Conservation (phyloP, 371 early-diverging fungal genomes). For the Modicella reniformis region DNA sequence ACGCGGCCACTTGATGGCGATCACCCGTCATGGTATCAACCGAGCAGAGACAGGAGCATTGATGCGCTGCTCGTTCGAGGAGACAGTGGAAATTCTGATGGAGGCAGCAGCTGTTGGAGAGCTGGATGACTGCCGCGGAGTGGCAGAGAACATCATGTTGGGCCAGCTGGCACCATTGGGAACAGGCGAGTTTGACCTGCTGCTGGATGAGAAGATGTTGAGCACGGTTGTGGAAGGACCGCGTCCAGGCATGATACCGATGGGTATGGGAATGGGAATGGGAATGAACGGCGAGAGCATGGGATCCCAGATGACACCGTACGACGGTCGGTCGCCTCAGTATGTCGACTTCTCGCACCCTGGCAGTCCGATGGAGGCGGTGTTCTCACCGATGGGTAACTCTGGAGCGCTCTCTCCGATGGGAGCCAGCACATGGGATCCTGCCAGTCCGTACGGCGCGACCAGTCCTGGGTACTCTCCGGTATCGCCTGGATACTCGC, state of each 20-base stretch:
- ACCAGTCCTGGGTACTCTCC: slow-evolving; percentile 81
- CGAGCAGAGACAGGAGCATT: slow-evolving; percentile 96
- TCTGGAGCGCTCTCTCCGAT: slow-evolving; percentile 47
- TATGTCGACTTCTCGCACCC: slow-evolving; percentile 70
- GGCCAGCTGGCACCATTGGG: slow-evolving; percentile 99
- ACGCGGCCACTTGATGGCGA: slow-evolving; percentile 95
- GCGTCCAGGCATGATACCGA: slow-evolving; percentile 36
- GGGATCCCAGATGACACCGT: slow-evolving; percentile 67
- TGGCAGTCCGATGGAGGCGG: slow-evolving; percentile 58
- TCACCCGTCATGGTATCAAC: slow-evolving; percentile 99
- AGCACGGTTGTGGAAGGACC: slow-evolving; percentile 64
- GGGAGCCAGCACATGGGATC: slow-evolving; percentile 60
- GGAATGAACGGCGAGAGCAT: slow-evolving; percentile 30
- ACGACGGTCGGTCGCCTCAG: slow-evolving; percentile 66
- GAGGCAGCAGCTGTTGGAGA: slow-evolving; percentile 97
- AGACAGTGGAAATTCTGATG: slow-evolving; percentile 99
- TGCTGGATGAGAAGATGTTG: slow-evolving; percentile 92
- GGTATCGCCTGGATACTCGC: slow-evolving; percentile 84
- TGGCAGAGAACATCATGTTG: slow-evolving; percentile 98
- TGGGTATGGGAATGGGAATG: slow-evolving; percentile 30
- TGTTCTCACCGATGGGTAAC: slow-evolving; percentile 45
- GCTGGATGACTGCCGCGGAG: slow-evolving; percentile 93
- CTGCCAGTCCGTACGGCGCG: slow-evolving; percentile 59
- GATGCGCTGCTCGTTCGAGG: slow-evolving; percentile 98
- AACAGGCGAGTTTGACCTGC: slow-evolving; percentile 95